Percentiles rank a stretch among this genome's conserved stretches.
phyloP scores from a whole-genome alignment of 192 early-diverging fungal species.

The Coemansia sp. region DNA sequence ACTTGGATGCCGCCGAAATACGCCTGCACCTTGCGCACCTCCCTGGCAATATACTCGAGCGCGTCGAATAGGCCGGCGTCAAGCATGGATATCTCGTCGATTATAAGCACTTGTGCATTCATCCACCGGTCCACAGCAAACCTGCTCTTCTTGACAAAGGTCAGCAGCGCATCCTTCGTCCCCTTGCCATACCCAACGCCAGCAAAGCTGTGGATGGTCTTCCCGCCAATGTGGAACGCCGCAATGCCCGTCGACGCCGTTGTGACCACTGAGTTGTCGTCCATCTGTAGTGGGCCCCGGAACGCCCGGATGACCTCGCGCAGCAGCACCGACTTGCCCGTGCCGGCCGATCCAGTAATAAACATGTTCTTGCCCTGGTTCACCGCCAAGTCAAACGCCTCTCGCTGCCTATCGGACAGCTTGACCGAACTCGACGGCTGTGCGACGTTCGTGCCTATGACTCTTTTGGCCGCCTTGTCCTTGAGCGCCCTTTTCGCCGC shows the following conservation, averaged over 20 bases:
- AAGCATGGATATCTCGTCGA: slow-evolving; percentile 84
- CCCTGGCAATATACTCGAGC: slow-evolving; percentile 66
- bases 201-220: slow-evolving; percentile 74
- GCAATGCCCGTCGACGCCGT: slow-evolving; percentile 84
- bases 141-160: slow-evolving; percentile 43
- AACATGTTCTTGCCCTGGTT: slow-evolving; percentile 62
- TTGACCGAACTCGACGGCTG: slow-evolving; percentile 6
- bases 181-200: slow-evolving; percentile 66
- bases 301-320: slow-evolving; percentile 47
- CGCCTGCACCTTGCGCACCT: slow-evolving; percentile 33
- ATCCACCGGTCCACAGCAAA: slow-evolving; percentile 62
- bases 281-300: slow-evolving; percentile 1
- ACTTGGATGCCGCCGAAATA: slow-evolving; percentile 85
- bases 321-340: slow-evolving; percentile 56
- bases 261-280: slow-evolving; percentile 44
- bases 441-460: not conserved
- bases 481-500: not conserved
- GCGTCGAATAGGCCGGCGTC: slow-evolving; percentile 75
- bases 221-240: slow-evolving; percentile 76
- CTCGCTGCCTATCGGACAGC: slow-evolving; percentile 61
- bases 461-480: not conserved
- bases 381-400: slow-evolving; percentile 64
- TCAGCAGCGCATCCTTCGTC: slow-evolving; percentile 15
- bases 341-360: slow-evolving; percentile 81
- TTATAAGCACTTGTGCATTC: slow-evolving; percentile 64